Evolutionary conservation across 108 stramenopile species (phyloP), one percentile per base, ranked within the genome.

Genomic region (Pseudonitzschia delicatissima): DNA sequence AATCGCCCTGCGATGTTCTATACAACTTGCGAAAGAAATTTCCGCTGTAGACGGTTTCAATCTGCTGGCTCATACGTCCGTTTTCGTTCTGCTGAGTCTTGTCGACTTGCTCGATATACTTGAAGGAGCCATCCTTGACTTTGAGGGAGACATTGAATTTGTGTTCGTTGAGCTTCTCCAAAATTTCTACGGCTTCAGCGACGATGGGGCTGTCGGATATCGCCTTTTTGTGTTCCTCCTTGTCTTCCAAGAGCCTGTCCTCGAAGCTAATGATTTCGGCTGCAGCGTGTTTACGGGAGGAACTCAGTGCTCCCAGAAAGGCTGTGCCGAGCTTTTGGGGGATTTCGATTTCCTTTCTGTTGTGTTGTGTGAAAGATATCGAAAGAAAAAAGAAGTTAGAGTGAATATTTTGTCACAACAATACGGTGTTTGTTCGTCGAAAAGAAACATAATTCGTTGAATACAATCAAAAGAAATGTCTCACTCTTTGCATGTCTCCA

Each of bases 111-210:
- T 61, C 59, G 37, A 40, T 61, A 26, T 42, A 23, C 40, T 61
- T 61, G 59, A 61, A 61, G 11, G 28, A 61, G 37, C 59, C 59
- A 61, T 61, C 59, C 27, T 61, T 61, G 3, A 61, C 32, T 18
- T 20, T 9, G 25, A 61, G 15, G 5, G 11, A 20, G 39, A 35
- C 25, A 35, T 42, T 4, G 27, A 33, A 33, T 42, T 8, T 17
- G 9, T 40, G 37, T 11, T 12, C 39, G 18, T 61, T 29, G 5
- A 61, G 20, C 26, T 42, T 61, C 40, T 42, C 23, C 4, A 2
- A 4, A 42, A 40, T 39, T 27, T 40, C 59, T 4, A 4, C 0
- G 4, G 40, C 36, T 42, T 21, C 17, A 20, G 6, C n/a, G 20
- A 61, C 25, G 32, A 44, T 39, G 3, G 59, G 59, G 18, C 37